Evolutionary conservation across 106 monocot genomes (phyloP), one percentile per base, ranked within the genome.

Genomic region (Vanilla planifolia): DNA sequence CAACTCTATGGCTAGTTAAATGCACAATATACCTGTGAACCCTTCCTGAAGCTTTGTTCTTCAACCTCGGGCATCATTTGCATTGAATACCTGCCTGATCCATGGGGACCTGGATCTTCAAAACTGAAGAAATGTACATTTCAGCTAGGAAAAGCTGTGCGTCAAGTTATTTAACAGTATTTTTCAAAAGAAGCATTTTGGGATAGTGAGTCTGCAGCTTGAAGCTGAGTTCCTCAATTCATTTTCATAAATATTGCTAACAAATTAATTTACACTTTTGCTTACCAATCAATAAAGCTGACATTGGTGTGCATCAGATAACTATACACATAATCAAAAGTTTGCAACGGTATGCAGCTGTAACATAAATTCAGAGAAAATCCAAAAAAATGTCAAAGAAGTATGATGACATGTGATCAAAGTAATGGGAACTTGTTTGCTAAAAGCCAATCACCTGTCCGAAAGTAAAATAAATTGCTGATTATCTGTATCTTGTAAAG

Each of bases 241-340:
- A 56, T 21, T 34, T 59, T 11, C 3, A 36, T 16, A 59, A 39
- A 34, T 4, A n/a, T n/a, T n/a, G n/a, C n/a, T n/a, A n/a, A n/a
- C n/a, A n/a, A n/a, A n/a, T n/a, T n/a, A 59, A 59, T 22, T 59
- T 14, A 37, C 59, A 22, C 28, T 58, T 7, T n/a, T 42, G 35
- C 82, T 82, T 67, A 88, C 87, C 87, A 79, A 59, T 88, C 87
- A 60, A 88, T 56, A 67, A 82, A 88, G 71, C 87, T 88, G 37
- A 82, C 60, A 58, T 82, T 88, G 43, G 87, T 79, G 29, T 73
- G 73, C 76, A 88, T 70, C 46, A 88, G 67, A 82, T 88, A 82
- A 30, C 66, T 71, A 68, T 79, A 88, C 44, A 88, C 71, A 71
- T 76, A 82, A 56, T 82, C 73, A 71, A 88, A 88, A 76, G 41